Conservation (phyloP, 2,329 filamentous ascomycete species). For the Nigrospora sphaerica region DNA sequence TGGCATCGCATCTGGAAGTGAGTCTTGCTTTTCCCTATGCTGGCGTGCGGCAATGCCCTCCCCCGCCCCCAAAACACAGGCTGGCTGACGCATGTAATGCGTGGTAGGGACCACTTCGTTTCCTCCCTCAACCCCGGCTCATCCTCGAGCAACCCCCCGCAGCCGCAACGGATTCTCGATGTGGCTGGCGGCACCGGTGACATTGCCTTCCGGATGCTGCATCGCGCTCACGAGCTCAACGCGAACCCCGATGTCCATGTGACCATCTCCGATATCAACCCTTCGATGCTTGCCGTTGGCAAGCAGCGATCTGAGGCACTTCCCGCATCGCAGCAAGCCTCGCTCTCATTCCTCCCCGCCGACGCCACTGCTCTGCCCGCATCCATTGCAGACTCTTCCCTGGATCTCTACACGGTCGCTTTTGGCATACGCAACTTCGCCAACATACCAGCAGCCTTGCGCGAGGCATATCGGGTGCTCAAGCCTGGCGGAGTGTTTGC, state of each 20-base stretch:
- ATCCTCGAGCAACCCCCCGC: slow-evolving; percentile 32
- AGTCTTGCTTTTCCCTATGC: slow-evolving; percentile 15
- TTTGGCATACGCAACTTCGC: slow-evolving; percentile 98
- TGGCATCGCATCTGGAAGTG: slow-evolving; percentile 93
- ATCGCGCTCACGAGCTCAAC: slow-evolving; percentile 77
- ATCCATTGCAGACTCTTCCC: slow-evolving; percentile 57
- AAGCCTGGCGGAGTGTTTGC: slow-evolving; percentile 95
- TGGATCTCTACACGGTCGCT: slow-evolving; percentile 94
- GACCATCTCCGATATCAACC: slow-evolving; percentile 93
- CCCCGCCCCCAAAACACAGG: neutral
- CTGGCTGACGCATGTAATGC: neutral
- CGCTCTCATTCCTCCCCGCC: slow-evolving; percentile 74
- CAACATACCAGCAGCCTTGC: slow-evolving; percentile 75
- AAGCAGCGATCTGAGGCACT: slow-evolving; percentile 63
- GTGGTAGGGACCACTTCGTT: slow-evolving; percentile 78
- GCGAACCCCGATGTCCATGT: slow-evolving; percentile 74
- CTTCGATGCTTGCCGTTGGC: slow-evolving; percentile 87
- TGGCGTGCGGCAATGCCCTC: neutral
- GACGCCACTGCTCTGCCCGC: slow-evolving; percentile 72
- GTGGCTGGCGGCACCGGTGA: slow-evolving; percentile 96
- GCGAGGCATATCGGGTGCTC: slow-evolving; percentile 79
- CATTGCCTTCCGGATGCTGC: slow-evolving; percentile 93
- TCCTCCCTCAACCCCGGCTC: slow-evolving; percentile 80
- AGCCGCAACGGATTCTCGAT: slow-evolving; percentile 73
- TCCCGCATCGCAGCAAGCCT: slow-evolving; percentile 45